Percentiles rank a stretch among this genome's conserved stretches.
Conservation (phyloP, 2,329 filamentous ascomycete genomes). For the Kalaharituber pfeilii region DNA sequence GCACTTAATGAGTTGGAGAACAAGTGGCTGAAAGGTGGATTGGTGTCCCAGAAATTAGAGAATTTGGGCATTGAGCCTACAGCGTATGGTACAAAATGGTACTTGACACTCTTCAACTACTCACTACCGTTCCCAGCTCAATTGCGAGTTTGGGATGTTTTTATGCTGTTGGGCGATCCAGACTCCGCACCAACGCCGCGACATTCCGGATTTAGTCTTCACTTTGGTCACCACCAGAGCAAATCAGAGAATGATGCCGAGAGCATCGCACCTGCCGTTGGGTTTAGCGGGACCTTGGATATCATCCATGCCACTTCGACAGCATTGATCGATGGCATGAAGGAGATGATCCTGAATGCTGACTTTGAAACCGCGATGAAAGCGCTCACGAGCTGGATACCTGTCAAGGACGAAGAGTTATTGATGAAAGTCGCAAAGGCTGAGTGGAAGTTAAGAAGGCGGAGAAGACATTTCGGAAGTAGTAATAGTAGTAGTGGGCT, state of each 20-base stretch:
- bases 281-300: conserved; percentile 52
- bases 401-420: conserved; percentile 81
- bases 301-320: conserved; percentile 78
- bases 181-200: conserved; percentile 29
- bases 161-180: conserved; percentile 71
- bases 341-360: conserved; percentile 72
- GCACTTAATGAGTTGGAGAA: conserved; percentile 71
- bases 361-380: conserved; percentile 99
- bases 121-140: conserved; percentile 89
- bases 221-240: conserved; percentile 22
- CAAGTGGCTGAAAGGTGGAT: conserved; percentile 60
- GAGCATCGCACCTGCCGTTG: neutral
- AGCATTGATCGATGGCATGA: conserved; percentile 75
- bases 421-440: conserved; percentile 78
- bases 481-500: no score
- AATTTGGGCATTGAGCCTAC: conserved; percentile 65
- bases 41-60: conserved; percentile 66
- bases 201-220: conserved; percentile 3
- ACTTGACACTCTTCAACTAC: conserved; percentile 92
- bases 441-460: conserved; percentile 51
- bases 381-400: conserved; percentile 80
- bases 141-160: conserved; percentile 92
- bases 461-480: conserved; percentile 8
- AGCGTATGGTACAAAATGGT: conserved; percentile 94
- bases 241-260: conserved; percentile 10